phyloP scores from a whole-genome alignment of 345 rosid species.

The Acer yangbiense region DNA sequence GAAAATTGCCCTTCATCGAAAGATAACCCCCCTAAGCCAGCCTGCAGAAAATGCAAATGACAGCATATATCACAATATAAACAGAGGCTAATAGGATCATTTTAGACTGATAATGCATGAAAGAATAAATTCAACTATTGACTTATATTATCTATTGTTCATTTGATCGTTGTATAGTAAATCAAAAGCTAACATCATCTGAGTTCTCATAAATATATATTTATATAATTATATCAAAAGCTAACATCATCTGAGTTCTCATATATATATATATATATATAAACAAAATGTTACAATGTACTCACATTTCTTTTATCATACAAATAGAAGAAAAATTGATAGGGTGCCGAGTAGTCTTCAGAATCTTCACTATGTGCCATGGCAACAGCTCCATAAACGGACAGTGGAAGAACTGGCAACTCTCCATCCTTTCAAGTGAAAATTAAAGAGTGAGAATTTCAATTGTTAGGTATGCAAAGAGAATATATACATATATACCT shows the following conservation, averaged over 20 bases:
- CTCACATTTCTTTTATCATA: too few species aligned
- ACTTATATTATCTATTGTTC: background rate
- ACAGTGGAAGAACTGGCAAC: too few species aligned
- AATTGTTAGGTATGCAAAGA: too few species aligned
- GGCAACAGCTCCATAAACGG: too few species aligned
- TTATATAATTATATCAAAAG: background rate
- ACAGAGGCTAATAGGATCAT: background rate
- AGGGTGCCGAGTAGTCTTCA: too few species aligned
- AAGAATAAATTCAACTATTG: background rate
- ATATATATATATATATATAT: background rate
- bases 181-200: background rate
- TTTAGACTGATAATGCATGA: background rate
- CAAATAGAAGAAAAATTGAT: too few species aligned
- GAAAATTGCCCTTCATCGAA: slow-evolving; percentile 97
- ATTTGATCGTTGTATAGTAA: too few species aligned
- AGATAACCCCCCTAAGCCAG: slow-evolving; percentile 95
- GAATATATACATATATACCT: too few species aligned
- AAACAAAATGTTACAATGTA: too few species aligned
- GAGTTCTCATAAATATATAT: background rate
- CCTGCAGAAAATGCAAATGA: slow-evolving; percentile 35
- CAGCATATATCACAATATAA: background rate
- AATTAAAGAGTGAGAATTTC: too few species aligned
- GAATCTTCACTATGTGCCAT: too few species aligned
- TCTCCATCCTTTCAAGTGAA: too few species aligned
- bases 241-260: background rate